Percentiles rank a stretch among this genome's conserved stretches.
Conservation (phyloP, 1,284 basidiomycete genomes). For the Tremellales sp. region DNA sequence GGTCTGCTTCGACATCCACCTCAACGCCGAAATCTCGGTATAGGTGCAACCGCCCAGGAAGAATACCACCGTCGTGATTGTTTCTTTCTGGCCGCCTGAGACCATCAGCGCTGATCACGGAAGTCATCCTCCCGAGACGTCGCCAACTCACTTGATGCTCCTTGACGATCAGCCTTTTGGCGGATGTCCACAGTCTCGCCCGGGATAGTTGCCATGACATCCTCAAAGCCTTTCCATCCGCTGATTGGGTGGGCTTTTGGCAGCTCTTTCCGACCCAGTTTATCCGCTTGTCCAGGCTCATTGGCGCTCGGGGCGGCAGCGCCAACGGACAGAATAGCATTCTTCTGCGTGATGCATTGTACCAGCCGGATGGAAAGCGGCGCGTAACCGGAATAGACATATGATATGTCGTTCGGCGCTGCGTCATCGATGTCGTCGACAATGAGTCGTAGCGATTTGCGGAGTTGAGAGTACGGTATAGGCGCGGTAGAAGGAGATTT, state of each 20-base stretch:
- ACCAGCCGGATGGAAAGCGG: constrained; percentile 87
- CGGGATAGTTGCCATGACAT: constrained; percentile 72
- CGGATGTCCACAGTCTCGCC: constrained; percentile 80
- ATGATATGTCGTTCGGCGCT: constrained; percentile 84
- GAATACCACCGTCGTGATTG: constrained; percentile 85
- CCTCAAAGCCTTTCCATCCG: constrained; percentile 97
- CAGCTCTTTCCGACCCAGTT: constrained; percentile 35
- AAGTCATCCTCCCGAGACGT: background rate
- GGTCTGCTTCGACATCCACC: constrained; percentile 82
- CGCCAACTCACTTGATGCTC: constrained; percentile 6
- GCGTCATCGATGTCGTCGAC: constrained; percentile 77
- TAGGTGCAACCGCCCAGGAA: constrained; percentile 98
- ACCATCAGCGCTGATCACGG: background rate
- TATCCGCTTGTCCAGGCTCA: constrained; percentile 53
- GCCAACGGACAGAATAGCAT: constrained; percentile 60
- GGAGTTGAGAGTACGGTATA: constrained; percentile 62
- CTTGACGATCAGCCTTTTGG: constrained; percentile 46
- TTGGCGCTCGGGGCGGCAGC: constrained; percentile 40
- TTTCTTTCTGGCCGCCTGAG: constrained; percentile 7
- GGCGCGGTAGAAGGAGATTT: constrained; percentile 38
- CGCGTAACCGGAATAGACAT: constrained; percentile 95
- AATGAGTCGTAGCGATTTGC: constrained; percentile 82
- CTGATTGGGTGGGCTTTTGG: constrained; percentile 77
- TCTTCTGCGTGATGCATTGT: constrained; percentile 87
- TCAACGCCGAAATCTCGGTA: constrained; percentile 89